Evolutionary conservation across 345 rosid genomes (phyloP).

Genomic region (Salix caprea): DNA sequence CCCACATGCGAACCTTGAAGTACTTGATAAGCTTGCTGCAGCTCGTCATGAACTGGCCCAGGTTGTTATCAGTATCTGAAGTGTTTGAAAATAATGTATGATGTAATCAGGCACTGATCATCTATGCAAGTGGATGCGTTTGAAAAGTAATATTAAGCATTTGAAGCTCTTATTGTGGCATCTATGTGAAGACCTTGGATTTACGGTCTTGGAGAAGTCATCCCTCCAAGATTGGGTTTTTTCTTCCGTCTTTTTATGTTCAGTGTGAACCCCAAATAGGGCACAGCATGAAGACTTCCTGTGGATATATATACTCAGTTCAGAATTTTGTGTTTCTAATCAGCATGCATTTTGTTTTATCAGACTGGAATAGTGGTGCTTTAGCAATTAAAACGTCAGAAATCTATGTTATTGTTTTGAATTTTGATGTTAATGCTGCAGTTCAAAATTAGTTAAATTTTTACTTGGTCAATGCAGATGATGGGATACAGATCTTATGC

Average conservation of each 20-base stretch:
- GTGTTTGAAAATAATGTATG: background rate
- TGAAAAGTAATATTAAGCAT: background rate
- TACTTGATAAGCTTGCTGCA: slow-evolving; percentile 68
- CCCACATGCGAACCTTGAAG: slow-evolving; percentile 68
- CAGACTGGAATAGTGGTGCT: no score
- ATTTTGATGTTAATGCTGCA: no score
- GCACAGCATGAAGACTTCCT: no score
- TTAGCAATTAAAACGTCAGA: no score
- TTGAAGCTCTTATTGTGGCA: background rate
- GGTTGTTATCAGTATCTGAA: slow-evolving; percentile 37
- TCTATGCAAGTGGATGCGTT: background rate
- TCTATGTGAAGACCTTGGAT: slow-evolving; percentile 1
- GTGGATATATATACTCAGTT: no score
- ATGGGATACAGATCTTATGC: slow-evolving; percentile 72
- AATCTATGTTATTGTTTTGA: no score
- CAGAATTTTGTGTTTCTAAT: no score
- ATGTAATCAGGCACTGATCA: background rate
- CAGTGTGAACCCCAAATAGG: no score
- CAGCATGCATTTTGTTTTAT: no score
- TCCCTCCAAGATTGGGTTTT: no score
- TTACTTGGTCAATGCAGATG: slow-evolving; percentile 42
- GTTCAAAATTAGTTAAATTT: background rate
- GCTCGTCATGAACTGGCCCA: slow-evolving; percentile 85
- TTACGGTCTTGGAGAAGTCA: background rate
- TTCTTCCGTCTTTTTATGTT: no score